These are phyloP conservation scores for Aspergillus quadricinctus DNA, from an alignment of 2,329 filamentous ascomycete genomes.

Conservation along the genomic window DNA sequence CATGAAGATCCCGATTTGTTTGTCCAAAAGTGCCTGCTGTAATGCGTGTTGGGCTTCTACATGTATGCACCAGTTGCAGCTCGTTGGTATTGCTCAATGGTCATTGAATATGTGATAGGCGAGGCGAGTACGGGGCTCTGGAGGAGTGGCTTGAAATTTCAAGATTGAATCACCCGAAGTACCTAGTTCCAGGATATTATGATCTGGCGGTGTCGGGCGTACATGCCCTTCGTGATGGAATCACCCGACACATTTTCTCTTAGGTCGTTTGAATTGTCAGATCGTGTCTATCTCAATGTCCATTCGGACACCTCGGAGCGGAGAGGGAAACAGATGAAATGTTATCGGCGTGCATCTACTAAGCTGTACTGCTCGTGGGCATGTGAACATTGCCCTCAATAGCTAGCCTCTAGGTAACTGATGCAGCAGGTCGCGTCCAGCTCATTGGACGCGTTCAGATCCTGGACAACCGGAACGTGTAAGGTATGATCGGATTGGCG, in stretches of 20 bases:
- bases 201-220: conserved; percentile 16
- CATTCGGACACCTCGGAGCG: conserved; percentile 34
- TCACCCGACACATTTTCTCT: conserved; percentile 15
- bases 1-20: conserved; percentile 5
- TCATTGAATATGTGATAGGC: conserved; percentile 2
- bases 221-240: conserved; percentile 2
- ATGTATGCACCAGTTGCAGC: conserved; percentile 24
- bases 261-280: conserved; percentile 6
- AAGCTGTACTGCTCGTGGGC: conserved; percentile 11
- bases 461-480: background rate
- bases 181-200: conserved; percentile 1
- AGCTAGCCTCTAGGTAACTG: background rate
- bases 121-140: background rate
- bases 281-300: conserved; percentile 26
- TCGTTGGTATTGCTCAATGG: conserved; percentile 13
- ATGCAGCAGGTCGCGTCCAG: background rate
- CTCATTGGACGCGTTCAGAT: background rate
- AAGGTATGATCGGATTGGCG: background rate
- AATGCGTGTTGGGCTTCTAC: conserved; percentile 14
- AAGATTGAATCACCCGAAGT: conserved; percentile 4
- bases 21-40: background rate
- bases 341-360: conserved; percentile 10
- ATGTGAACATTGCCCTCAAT: conserved; percentile 14
- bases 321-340: conserved; percentile 6
- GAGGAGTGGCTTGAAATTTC: conserved; percentile 1